Evolutionary conservation across 2,329 filamentous ascomycete species (phyloP).

Genomic region (Colletotrichum tropicale): DNA sequence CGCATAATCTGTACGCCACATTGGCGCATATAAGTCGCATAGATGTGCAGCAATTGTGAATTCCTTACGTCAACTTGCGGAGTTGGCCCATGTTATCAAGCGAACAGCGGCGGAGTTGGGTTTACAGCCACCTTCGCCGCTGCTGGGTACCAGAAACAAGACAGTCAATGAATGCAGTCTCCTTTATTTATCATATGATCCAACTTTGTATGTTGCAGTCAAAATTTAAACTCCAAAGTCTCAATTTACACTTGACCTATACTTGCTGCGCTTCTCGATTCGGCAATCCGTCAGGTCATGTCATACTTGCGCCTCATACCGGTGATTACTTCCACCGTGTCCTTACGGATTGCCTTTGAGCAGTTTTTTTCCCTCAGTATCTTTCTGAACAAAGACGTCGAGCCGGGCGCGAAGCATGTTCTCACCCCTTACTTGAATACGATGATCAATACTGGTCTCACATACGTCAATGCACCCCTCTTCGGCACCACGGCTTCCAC

Average conservation of each 20-base stretch:
- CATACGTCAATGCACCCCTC: too few relatives aligned
- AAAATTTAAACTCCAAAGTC: neutral
- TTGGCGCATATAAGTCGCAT: neutral
- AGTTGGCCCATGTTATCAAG: neutral
- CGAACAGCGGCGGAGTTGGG: neutral
- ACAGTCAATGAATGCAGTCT: neutral
- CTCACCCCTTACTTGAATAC: neutral
- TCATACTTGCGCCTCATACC: neutral
- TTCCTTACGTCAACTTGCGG: neutral
- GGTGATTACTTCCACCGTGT: neutral
- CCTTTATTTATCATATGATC: neutral
- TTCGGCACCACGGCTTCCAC: too few relatives aligned
- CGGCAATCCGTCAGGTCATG: neutral
- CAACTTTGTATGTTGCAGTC: fast-evolving
- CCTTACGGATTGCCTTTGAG: neutral
- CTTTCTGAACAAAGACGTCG: neutral
- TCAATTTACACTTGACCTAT: fast-evolving
- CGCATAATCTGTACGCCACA: neutral
- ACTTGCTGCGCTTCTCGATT: neutral
- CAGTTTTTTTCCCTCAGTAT: neutral
- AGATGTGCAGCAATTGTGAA: neutral
- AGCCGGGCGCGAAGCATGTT: neutral
- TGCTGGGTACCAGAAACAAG: neutral
- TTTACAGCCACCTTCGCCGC: neutral
- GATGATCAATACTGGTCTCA: neutral